Evolutionary conservation across 2,329 filamentous ascomycete species (phyloP), one percentile per base, ranked within the genome.

Genomic region (Cryphonectria parasitica): DNA sequence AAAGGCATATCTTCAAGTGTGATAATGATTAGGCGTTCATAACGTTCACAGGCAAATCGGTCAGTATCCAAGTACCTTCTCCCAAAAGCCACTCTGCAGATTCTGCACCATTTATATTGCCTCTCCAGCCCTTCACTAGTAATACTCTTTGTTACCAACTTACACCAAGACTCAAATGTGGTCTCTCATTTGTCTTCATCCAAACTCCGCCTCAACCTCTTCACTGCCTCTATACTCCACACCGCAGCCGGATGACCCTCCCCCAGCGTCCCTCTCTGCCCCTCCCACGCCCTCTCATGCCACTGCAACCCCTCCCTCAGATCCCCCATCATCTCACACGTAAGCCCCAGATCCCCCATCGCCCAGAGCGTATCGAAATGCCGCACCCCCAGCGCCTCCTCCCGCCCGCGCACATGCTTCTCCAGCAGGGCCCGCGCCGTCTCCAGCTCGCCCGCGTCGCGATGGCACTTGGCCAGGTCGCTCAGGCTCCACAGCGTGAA

Each of bases 311-410:
- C 60, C 28, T 39, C 39, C 17, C 22, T n/a, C 39, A 39, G 2
- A 15, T 62, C 31, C 4, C 60, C 60, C 17, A 39, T 39, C 60
- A 31, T 22, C 22, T 62, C 60, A 17, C 22, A 62, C 31, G 39
- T n/a, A 8, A 62, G 39, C 17, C n/a, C 60, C 31, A 62, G 39
- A 31, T 62, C 60, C 34, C 39, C 39, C 31, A 62, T 62, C n/a
- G 60, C 31, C 60, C 60, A 62, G 31, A 62, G 39, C 22, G 60
- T 62, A 41, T 62, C 60, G n/a, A 39, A 39, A 31, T 62, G 34
- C 19, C 13, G 39, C 60, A 4, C 31, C 60, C 60, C 60, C 4
- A 62, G 60, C 22, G 39, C 39, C 60, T 39, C 31, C 34, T n/a
- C 39, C 22, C 60, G 60, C 11, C 34, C 31, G 19, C 39, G 25